Conservation (phyloP, 345 rosid species). For the Syzygium aqueum region DNA sequence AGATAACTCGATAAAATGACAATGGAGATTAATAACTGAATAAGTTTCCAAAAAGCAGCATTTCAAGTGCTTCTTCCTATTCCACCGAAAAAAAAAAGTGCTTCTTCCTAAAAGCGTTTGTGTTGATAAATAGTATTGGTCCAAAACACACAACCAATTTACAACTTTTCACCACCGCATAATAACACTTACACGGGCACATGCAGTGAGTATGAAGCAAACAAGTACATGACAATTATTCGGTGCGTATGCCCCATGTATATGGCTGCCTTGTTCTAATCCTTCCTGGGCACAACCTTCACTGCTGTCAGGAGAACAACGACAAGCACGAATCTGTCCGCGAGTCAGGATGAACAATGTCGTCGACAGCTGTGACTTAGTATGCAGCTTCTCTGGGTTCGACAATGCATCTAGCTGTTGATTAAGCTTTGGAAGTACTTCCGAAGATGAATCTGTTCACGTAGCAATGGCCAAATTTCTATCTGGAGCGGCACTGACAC, state of each 20-base stretch:
- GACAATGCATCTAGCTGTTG: neutral
- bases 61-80: neutral
- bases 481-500: neutral
- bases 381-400: neutral
- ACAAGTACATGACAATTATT: neutral
- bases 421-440: neutral
- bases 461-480: slow-evolving; percentile 4
- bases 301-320: neutral
- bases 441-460: neutral
- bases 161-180: neutral
- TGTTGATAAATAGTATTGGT: neutral
- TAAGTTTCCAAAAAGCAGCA: neutral
- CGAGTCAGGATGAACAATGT: neutral
- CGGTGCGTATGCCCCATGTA: neutral
- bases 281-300: neutral
- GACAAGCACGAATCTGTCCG: neutral
- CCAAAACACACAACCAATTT: neutral
- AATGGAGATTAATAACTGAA: neutral
- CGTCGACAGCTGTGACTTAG: neutral
- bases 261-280: neutral
- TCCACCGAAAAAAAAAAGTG: neutral
- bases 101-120: neutral
- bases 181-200: neutral
- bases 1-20: neutral
- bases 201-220: neutral